Conservation (phyloP, 2,329 filamentous ascomycete genomes). For the Macrophomina pseudophaseolina region DNA sequence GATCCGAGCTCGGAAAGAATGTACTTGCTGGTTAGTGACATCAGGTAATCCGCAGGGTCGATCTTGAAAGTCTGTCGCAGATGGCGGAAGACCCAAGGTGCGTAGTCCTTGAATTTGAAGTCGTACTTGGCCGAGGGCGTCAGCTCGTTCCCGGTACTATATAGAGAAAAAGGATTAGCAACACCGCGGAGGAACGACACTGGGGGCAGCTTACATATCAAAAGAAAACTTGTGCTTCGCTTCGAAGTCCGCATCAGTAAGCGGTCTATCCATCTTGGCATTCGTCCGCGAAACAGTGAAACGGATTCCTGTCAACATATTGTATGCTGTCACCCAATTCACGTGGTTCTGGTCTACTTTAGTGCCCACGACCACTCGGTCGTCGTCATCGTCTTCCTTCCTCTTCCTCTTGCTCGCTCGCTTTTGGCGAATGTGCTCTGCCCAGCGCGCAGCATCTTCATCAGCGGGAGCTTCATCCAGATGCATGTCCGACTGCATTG, state of each 20-base stretch:
- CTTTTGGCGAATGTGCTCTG: conserved; percentile 90
- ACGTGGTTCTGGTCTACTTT: conserved; percentile 97
- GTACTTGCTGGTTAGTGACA: conserved; percentile 98
- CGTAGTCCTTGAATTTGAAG: conserved; percentile 99
- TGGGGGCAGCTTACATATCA: conserved; percentile 74
- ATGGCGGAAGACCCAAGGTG: conserved; percentile 98
- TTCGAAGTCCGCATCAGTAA: conserved; percentile 91
- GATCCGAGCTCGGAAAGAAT: conserved; percentile 97
- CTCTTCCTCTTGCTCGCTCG: conserved; percentile 83
- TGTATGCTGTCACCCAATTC: conserved; percentile 98
- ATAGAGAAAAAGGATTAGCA: conserved; percentile 7
- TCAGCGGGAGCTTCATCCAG: conserved; percentile 84
- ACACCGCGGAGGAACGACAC: conserved; percentile 14
- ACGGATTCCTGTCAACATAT: conserved; percentile 98
- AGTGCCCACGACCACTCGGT: conserved; percentile 87
- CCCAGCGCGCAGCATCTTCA: conserved; percentile 89
- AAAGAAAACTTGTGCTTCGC: conserved; percentile 98
- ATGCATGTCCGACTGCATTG: conserved; percentile 81
- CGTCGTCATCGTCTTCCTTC: conserved; percentile 89
- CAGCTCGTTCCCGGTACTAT: conserved; percentile 90
- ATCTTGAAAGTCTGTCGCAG: conserved; percentile 85
- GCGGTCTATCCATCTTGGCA: conserved; percentile 88
- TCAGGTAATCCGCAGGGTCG: conserved; percentile 95
- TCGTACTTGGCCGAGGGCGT: conserved; percentile 99
- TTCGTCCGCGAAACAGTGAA: conserved; percentile 96